These are phyloP conservation scores for Sarocladiaceae sp. DNA, from an alignment of 2,329 filamentous ascomycete species.

Conservation along the genomic window DNA sequence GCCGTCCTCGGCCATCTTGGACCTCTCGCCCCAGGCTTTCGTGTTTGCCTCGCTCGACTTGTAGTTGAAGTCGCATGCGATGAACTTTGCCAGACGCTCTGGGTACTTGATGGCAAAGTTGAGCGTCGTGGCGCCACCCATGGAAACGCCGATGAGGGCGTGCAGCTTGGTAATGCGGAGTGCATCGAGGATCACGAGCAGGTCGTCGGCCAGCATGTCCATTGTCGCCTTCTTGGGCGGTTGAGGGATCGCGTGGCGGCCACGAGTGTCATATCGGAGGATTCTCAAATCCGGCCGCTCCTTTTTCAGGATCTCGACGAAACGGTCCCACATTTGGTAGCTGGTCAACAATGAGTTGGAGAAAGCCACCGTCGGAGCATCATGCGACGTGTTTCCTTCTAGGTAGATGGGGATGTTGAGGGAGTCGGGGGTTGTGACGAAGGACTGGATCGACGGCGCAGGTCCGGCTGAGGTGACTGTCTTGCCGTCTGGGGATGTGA, in stretches of 20 bases:
- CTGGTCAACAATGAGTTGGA: slow-evolving; percentile 76
- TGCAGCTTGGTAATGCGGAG: slow-evolving; percentile 63
- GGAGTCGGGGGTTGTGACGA: slow-evolving; percentile 61
- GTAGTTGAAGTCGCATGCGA: slow-evolving; percentile 74
- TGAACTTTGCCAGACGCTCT: slow-evolving; percentile 49
- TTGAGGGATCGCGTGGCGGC: slow-evolving; percentile 47
- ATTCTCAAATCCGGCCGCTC: slow-evolving; percentile 62
- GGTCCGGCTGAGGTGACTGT: slow-evolving; percentile 47
- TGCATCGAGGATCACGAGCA: slow-evolving; percentile 58
- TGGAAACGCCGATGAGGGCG: slow-evolving; percentile 67
- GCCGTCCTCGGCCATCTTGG: slow-evolving; percentile 55
- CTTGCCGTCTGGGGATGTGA: slow-evolving; percentile 46
- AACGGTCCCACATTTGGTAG: slow-evolving; percentile 73
- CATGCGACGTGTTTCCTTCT: slow-evolving; percentile 61
- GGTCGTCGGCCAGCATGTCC: slow-evolving; percentile 61
- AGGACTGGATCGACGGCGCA: slow-evolving; percentile 55
- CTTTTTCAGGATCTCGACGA: slow-evolving; percentile 56
- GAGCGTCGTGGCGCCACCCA: slow-evolving; percentile 74
- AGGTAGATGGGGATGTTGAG: slow-evolving; percentile 66
- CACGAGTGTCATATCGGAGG: slow-evolving; percentile 71
- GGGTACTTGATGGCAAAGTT: slow-evolving; percentile 66
- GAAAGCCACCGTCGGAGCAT: slow-evolving; percentile 68
- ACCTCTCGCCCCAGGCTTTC: slow-evolving; percentile 72
- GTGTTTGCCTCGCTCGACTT: slow-evolving; percentile 67
- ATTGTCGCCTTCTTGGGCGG: slow-evolving; percentile 49